Evolutionary conservation across 164 flowering plant species (phyloP), one percentile per base, ranked within the genome.

Genomic region (Hamamelis virginiana): DNA sequence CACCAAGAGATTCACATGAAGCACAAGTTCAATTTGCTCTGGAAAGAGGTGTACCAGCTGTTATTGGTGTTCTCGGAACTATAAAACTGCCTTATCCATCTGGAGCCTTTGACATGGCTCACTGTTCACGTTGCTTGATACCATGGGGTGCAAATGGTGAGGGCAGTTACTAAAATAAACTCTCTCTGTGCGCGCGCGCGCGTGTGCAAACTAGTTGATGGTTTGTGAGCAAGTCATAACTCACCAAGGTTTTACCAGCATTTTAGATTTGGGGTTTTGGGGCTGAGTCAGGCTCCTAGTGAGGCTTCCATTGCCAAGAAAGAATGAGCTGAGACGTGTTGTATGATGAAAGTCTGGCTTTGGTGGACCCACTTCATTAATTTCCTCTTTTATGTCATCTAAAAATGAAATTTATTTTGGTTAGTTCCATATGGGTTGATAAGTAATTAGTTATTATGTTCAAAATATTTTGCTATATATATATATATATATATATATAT

Each of bases 1-100:
- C 87, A 41, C 87, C 87, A 45, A 76, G 82, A 72, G 85, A 84
- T 59, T 82, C 87, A 64, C 84, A 84, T 67, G 85, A 80, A 72
- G 83, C 84, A 44, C 82, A 80, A 60, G 82, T 80, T 69, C 85
- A 84, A 33, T 81, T 84, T 79, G 84, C 86, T 62, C 48, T 80
- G 23, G 86, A 81, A 68, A 79, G 86, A 75, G 86, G 86, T 67
- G 87, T 84, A 27, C 87, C 87, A 9, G 85, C 83, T 10, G 69
- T 81, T 48, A 81, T 84, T 27, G 83, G 85, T 60, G 87, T 81
- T 66, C 83, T 84, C 64, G 87, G 85, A 60, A 81, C 83, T 13
- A 81, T 84, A 71, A 84, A 80, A 76, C 65, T 84, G 43, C 87
- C 87, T 51, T 81, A 67, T 64, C 72, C 87, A 15, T 64, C 85